phyloP scores from a whole-genome alignment of 2,329 filamentous ascomycete species.

The Talaromyces sp. region DNA sequence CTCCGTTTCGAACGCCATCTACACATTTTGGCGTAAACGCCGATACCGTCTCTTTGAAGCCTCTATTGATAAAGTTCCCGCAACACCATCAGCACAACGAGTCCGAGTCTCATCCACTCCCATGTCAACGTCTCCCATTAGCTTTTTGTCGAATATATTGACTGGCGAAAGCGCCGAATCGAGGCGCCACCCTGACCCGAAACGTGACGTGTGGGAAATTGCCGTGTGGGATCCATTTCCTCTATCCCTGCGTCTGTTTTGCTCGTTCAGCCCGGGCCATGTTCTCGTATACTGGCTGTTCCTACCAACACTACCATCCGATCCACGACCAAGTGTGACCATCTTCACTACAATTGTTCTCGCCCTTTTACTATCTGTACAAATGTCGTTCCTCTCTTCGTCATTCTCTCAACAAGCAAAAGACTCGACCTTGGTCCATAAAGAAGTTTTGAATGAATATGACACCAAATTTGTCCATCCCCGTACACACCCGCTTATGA shows the following conservation, averaged over 20 bases:
- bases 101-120: constrained; percentile 85
- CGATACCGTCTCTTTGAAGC: constrained; percentile 89
- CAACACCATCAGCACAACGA: constrained; percentile 79
- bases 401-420: constrained; percentile 79
- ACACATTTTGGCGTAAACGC: constrained; percentile 73
- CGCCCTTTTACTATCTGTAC: constrained; percentile 65
- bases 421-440: constrained; percentile 77
- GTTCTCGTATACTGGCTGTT: constrained; percentile 86
- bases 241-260: constrained; percentile 74
- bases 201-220: constrained; percentile 89
- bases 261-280: constrained; percentile 88
- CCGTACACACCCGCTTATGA: constrained; percentile 71
- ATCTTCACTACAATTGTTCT: constrained; percentile 78
- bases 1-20: constrained; percentile 70
- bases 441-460: constrained; percentile 91
- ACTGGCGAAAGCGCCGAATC: constrained; percentile 67
- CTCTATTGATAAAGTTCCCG: constrained; percentile 66
- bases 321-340: constrained; percentile 77
- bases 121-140: constrained; percentile 68
- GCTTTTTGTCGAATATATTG: constrained; percentile 64
- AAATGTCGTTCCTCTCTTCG: constrained; percentile 67
- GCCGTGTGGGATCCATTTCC: constrained; percentile 90
- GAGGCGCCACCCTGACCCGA: constrained; percentile 68
- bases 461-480: constrained; percentile 94
- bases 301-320: constrained; percentile 68